phyloP scores from a whole-genome alignment of 2,329 filamentous ascomycete genomes.

The Fusarium falciforme region DNA sequence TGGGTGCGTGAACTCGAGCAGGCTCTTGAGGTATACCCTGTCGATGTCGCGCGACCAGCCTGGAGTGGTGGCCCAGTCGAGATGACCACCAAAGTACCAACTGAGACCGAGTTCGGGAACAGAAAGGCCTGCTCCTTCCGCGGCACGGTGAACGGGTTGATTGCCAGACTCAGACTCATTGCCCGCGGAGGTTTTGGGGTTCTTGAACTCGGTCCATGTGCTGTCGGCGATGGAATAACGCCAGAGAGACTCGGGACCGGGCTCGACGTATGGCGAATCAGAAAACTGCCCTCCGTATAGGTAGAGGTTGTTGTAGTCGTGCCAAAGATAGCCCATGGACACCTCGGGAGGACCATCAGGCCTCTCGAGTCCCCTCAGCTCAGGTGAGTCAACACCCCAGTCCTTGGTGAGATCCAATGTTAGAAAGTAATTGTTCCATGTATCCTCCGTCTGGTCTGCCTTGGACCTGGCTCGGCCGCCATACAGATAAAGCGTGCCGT shows the following conservation, averaged over 20 bases:
- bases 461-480: constrained; percentile 73
- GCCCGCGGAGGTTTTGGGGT: constrained; percentile 72
- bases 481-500: constrained; percentile 81
- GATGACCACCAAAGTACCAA: constrained; percentile 83
- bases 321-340: constrained; percentile 81
- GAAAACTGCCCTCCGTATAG: constrained; percentile 82
- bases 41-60: constrained; percentile 75
- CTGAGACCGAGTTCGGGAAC: constrained; percentile 77
- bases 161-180: constrained; percentile 68
- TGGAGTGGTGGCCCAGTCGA: constrained; percentile 68
- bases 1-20: constrained; percentile 82
- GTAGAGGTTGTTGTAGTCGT: constrained; percentile 75
- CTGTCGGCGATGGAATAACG: constrained; percentile 71
- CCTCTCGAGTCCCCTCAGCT: constrained; percentile 69
- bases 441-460: constrained; percentile 68
- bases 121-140: constrained; percentile 79
- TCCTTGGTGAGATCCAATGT: constrained; percentile 77
- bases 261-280: constrained; percentile 67
- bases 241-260: constrained; percentile 74
- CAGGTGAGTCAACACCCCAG: constrained; percentile 75
- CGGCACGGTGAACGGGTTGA: constrained; percentile 72
- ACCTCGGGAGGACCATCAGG: constrained; percentile 78
- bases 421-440: constrained; percentile 82
- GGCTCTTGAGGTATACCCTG: constrained; percentile 77
- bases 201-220: constrained; percentile 71